Percentiles rank a stretch among this genome's conserved stretches.
phyloP scores from a whole-genome alignment of 352 stramenopile species.

The Globisporangium mamillatum region DNA sequence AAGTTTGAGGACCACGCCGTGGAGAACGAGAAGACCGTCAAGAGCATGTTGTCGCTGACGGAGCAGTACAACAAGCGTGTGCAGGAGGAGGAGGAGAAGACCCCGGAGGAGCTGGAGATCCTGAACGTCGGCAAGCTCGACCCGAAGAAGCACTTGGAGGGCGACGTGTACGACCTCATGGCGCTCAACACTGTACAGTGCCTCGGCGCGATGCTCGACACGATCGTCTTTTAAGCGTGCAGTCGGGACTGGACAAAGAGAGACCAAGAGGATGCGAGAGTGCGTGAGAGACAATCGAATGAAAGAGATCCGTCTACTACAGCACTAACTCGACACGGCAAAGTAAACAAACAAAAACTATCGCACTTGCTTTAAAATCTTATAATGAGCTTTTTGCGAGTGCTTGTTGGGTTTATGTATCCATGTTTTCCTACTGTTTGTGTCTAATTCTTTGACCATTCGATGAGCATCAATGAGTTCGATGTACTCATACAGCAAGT shows the following conservation, averaged over 20 bases:
- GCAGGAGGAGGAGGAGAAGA: conserved; percentile 97
- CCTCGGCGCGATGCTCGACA: conserved; percentile 98
- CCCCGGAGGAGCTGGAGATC: conserved; percentile 94
- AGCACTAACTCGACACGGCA: not conserved
- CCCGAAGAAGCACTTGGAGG: conserved; percentile 93
- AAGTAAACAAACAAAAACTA: not conserved
- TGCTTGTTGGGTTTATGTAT: not conserved
- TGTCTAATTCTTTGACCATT: not conserved
- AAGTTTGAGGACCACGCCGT: conserved; percentile 95
- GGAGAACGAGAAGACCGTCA: conserved; percentile 91
- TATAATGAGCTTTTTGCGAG: conserved; percentile 1
- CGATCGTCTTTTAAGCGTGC: conserved; percentile 94
- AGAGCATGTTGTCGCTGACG: conserved; percentile 94
- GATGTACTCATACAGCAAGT: not conserved
- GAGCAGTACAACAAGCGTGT: conserved; percentile 97
- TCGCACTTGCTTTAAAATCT: not conserved
- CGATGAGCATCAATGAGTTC: no score
- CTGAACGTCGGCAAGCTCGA: conserved; percentile 98
- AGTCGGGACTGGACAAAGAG: not conserved
- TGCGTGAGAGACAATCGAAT: not conserved
- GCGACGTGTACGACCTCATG: conserved; percentile 97
- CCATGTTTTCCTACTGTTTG: not conserved
- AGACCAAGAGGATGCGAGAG: not conserved
- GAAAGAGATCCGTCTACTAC: not conserved
- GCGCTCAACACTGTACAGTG: conserved; percentile 98